Evolutionary conservation across 306 rosid genomes (phyloP).

Genomic region (Benincasa hispida): DNA sequence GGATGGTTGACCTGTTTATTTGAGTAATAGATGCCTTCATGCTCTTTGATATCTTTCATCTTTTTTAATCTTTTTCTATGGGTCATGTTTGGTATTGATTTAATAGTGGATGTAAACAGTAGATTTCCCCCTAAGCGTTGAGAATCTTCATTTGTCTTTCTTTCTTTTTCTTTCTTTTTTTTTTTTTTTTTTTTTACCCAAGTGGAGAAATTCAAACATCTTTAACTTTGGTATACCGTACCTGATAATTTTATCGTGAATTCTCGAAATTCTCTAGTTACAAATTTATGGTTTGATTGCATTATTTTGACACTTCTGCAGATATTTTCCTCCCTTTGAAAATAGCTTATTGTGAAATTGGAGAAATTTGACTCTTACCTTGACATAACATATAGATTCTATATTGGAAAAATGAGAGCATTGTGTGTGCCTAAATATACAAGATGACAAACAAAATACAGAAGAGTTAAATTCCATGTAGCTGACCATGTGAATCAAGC

Average conservation of each 20-base stretch:
- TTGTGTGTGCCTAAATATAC: too few relatives aligned
- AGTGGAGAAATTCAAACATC: not conserved
- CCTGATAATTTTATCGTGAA: too few relatives aligned
- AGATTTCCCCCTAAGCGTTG: conserved; percentile 11
- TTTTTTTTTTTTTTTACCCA: not conserved
- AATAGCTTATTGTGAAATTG: not conserved
- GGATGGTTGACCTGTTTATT: not conserved
- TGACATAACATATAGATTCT: not conserved
- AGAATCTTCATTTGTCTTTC: too few relatives aligned
- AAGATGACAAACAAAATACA: not conserved
- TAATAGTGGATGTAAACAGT: not conserved
- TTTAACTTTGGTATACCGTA: too few relatives aligned
- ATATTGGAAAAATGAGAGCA: too few relatives aligned
- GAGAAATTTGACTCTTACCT: not conserved
- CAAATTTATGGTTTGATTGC: not conserved
- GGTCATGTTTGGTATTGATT: not conserved
- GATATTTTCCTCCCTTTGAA: not conserved
- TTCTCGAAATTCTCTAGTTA: too few relatives aligned
- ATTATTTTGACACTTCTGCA: not conserved
- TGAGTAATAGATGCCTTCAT: not conserved
- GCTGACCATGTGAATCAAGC: not conserved
- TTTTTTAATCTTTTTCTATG: not conserved
- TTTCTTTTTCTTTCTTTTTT: too few relatives aligned
- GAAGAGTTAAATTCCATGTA: not conserved
- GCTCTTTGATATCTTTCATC: not conserved